Base-by-base conservation (phyloP, 1,139 yeast genomes). In the Kodamaea derodonti region DNA sequence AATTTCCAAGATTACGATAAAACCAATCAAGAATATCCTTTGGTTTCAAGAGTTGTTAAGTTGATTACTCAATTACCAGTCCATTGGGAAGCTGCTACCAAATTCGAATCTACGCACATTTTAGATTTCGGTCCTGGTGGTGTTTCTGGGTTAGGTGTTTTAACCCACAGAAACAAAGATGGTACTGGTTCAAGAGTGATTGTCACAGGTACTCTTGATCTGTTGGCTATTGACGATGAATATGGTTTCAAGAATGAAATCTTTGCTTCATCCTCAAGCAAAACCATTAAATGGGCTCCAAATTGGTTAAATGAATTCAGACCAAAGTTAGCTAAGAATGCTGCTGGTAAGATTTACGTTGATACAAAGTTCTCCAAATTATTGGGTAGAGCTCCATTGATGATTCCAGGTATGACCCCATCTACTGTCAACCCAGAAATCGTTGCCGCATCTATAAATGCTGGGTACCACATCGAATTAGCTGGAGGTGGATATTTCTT, bases 371-470 rank as follows among this genome's bases (percentile, higher is more conserved):
- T 92, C 65, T 85, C 96, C 38, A 78, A 92, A 60, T 75, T 92
- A 53, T 69, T 92, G 45, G 96, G 97, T 43, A 85, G 90, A 66
- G 92, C 98, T 42, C 99, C 98, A 43, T 70, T 92, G 48, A 84
- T 94, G 84, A 94, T 92, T 49, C 96, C 98, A 32, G 99, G 98
- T 70, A 92, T 92, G 99, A 92, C 98, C 27, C 99, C 99, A 55
- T 80, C 95, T 32, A 92, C 98, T 18, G 96, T 90, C 38, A 83
- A 87, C 49, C 92, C 98, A 32, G 92, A 86, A 43, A 88, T 92
- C 56, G 92, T 92, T 38, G 82, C 95, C 44, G 95, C 95, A 27
- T 81, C 97, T 24, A 75, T 88, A 56, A 90, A 90, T 57, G 88
- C 97, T 37, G 99, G 99, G 42, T 92, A 90, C 69, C 95, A 88